These are phyloP conservation scores for Penicillium psychrosexuale DNA, from an alignment of 2,329 filamentous ascomycete genomes.

Conservation along the genomic window DNA sequence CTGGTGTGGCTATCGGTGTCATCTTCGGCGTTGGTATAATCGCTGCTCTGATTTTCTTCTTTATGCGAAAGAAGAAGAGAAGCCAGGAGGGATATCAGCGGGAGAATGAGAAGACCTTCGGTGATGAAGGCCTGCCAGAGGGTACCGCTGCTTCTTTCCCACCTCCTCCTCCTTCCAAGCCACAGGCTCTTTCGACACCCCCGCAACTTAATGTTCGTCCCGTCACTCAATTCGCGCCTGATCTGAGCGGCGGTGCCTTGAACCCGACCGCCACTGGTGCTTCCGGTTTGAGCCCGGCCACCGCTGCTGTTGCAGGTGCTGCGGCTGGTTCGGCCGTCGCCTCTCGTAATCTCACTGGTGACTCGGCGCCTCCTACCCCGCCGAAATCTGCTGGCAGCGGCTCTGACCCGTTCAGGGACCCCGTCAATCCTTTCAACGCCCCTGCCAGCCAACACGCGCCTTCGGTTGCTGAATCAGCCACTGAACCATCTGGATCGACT, in stretches of 20 bases:
- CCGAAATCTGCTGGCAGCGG: conserved; percentile 42
- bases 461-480: conserved; percentile 21
- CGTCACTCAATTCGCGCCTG: conserved; percentile 77
- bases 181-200: conserved; percentile 51
- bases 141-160: conserved; percentile 31
- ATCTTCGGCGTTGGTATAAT: conserved; percentile 66
- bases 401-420: conserved; percentile 50
- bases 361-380: conserved; percentile 34
- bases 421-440: conserved; percentile 68
- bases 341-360: conserved; percentile 35
- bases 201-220: conserved; percentile 84
- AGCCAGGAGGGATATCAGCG: conserved; percentile 46
- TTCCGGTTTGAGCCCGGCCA: background rate
- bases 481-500: conserved; percentile 32
- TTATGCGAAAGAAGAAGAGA: conserved; percentile 69
- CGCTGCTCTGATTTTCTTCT: conserved; percentile 66
- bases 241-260: conserved; percentile 44
- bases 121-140: conserved; percentile 27
- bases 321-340: conserved; percentile 21
- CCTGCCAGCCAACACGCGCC: conserved; percentile 12
- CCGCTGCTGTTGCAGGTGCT: conserved; percentile 23
- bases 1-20: conserved; percentile 81
- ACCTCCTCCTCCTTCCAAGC: conserved; percentile 33
- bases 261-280: conserved; percentile 13
- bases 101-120: conserved; percentile 63